These are phyloP conservation scores for Neurospora sp. DNA, from an alignment of 495 filamentous ascomycete genomes.

Conservation along the genomic window DNA sequence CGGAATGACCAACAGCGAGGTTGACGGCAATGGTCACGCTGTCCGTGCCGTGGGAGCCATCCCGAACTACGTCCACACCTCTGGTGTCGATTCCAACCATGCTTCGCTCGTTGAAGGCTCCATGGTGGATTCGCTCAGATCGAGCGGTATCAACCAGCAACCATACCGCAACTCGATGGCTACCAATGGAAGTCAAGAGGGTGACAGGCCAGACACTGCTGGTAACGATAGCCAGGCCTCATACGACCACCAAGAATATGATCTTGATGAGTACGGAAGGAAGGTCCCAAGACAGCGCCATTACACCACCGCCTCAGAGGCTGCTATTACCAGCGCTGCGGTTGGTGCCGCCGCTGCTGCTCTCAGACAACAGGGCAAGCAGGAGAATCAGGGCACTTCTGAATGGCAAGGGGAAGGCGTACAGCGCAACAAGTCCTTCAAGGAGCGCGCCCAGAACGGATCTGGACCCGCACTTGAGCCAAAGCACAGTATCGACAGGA, in stretches of 20 bases:
- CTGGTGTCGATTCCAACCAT: conserved; percentile 76
- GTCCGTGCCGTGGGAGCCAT: conserved; percentile 61
- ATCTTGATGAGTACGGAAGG: conserved; percentile 43
- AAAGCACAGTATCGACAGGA: conserved; percentile 64
- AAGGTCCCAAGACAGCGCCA: conserved; percentile 36
- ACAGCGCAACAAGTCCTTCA: conserved; percentile 42
- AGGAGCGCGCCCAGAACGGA: conserved; percentile 41
- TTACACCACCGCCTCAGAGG: conserved; percentile 39
- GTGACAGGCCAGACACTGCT: conserved; percentile 17
- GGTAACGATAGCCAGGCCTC: conserved; percentile 23
- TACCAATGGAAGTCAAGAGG: conserved; percentile 21
- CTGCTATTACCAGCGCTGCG: conserved; percentile 42
- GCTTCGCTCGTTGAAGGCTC: conserved; percentile 81
- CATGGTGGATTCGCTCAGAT: conserved; percentile 56
- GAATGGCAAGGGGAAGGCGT: conserved; percentile 27
- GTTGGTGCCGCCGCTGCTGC: conserved; percentile 39
- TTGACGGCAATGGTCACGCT: conserved; percentile 55
- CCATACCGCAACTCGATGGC: conserved; percentile 29
- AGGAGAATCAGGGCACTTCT: conserved; percentile 18
- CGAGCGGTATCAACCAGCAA: conserved; percentile 22
- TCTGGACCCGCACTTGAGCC: conserved; percentile 51
- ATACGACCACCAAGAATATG: conserved; percentile 32
- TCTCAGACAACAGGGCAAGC: conserved; percentile 27
- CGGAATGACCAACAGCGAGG: conserved; percentile 60
- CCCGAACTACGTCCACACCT: conserved; percentile 61